phyloP scores from a whole-genome alignment of 805 yeast genomes.

The Yamadazyma insecticola region DNA sequence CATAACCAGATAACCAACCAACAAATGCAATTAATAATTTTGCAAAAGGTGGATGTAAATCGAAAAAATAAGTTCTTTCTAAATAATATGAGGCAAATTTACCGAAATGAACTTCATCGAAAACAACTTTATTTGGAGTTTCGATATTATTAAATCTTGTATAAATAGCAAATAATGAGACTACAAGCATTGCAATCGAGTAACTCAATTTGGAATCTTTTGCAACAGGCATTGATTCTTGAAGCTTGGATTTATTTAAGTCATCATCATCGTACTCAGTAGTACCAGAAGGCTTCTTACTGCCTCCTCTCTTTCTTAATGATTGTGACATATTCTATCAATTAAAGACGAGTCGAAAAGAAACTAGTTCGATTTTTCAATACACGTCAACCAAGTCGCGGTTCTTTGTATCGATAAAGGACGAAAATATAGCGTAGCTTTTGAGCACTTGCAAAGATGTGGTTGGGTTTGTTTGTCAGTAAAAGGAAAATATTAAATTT shows the following conservation, averaged over 20 bases:
- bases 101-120: slow-evolving; percentile 86
- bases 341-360: too few relatives aligned
- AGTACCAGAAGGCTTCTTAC: too few relatives aligned
- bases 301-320: slow-evolving; percentile 1
- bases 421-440: too few relatives aligned
- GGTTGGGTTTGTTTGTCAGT: too few relatives aligned
- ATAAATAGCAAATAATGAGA: slow-evolving; percentile 41
- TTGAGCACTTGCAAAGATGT: too few relatives aligned
- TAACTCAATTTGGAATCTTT: slow-evolving; percentile 28
- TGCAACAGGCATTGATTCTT: slow-evolving; percentile 1
- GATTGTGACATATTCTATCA: slow-evolving; percentile 1
- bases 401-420: too few relatives aligned
- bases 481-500: too few relatives aligned
- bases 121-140: slow-evolving; percentile 71
- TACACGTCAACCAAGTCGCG: too few relatives aligned
- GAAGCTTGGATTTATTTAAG: too few relatives aligned
- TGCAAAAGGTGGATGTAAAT: slow-evolving; percentile 97
- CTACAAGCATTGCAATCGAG: slow-evolving; percentile 28
- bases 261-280: too few relatives aligned
- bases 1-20: slow-evolving; percentile 85
- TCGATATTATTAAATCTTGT: slow-evolving; percentile 61
- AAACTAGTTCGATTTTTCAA: too few relatives aligned
- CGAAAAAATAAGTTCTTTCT: slow-evolving; percentile 89
- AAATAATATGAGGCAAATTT: slow-evolving; percentile 82
- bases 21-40: slow-evolving; percentile 85